Percentiles rank a stretch among this genome's conserved stretches.
Conservation (phyloP, 345 rosid genomes). For the Eucalyptus caleyi region DNA sequence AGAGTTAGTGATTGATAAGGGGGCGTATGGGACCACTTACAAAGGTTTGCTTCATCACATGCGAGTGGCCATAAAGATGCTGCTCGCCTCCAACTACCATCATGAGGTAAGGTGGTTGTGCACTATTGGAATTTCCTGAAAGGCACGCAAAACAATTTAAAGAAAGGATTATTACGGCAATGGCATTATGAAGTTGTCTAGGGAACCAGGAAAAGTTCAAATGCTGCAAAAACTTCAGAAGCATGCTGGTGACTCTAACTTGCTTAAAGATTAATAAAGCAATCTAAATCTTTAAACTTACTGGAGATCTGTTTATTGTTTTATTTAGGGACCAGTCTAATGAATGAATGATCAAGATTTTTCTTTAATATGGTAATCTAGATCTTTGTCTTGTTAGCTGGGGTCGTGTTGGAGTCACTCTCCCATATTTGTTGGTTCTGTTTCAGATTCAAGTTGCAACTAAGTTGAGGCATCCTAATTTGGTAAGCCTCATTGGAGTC, state of each 20-base stretch:
- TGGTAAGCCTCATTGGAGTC: conserved; percentile 74
- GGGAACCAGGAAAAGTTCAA: background rate
- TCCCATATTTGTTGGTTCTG: background rate
- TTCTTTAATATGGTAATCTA: background rate
- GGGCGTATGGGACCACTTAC: conserved; percentile 11
- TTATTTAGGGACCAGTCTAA: background rate
- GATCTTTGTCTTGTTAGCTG: background rate
- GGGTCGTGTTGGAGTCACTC: background rate
- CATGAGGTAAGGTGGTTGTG: conserved; percentile 11
- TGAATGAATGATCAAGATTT: background rate
- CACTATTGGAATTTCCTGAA: background rate
- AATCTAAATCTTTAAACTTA: background rate
- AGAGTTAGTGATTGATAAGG: conserved; percentile 13
- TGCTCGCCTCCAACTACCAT: conserved; percentile 2
- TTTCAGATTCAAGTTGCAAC: conserved; percentile 62
- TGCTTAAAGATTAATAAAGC: background rate
- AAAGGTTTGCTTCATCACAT: conserved; percentile 24
- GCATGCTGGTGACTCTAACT: background rate
- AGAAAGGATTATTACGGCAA: background rate
- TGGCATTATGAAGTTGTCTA: background rate
- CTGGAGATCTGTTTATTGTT: background rate
- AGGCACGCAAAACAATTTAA: background rate
- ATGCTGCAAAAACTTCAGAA: background rate
- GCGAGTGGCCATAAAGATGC: conserved; percentile 23
- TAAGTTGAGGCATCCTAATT: conserved; percentile 83